These are phyloP conservation scores for Rhexocercosporidium sp. DNA, from an alignment of 2,329 filamentous ascomycete species.

Conservation along the genomic window DNA sequence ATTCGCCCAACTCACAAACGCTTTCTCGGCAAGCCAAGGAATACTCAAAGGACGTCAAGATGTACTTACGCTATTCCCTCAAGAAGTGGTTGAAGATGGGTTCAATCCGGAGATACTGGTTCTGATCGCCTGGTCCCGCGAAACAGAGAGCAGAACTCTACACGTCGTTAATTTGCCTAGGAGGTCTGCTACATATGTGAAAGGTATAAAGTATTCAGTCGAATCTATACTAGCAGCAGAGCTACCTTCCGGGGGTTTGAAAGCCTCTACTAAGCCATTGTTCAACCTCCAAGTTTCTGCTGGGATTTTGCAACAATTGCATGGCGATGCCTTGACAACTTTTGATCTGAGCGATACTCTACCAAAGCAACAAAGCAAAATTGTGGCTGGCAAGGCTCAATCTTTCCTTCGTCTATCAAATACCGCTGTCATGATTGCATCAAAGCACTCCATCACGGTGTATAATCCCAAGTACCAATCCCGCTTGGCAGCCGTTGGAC, in stretches of 20 bases:
- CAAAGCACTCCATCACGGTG: slow-evolving; percentile 59
- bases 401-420: slow-evolving; percentile 72
- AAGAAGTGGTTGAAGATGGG: slow-evolving; percentile 49
- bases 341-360: slow-evolving; percentile 69
- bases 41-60: slow-evolving; percentile 58
- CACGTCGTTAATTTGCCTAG: slow-evolving; percentile 41
- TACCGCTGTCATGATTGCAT: slow-evolving; percentile 68
- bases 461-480: slow-evolving; percentile 73
- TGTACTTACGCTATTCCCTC: slow-evolving; percentile 56
- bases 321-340: slow-evolving; percentile 57
- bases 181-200: slow-evolving; percentile 26
- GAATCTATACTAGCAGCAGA: slow-evolving; percentile 37
- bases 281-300: slow-evolving; percentile 67
- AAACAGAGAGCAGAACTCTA: slow-evolving; percentile 30
- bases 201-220: slow-evolving; percentile 36
- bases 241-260: slow-evolving; percentile 26
- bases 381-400: slow-evolving; percentile 56
- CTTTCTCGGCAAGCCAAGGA: slow-evolving; percentile 40
- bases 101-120: slow-evolving; percentile 59
- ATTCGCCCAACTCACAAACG: slow-evolving; percentile 42
- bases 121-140: slow-evolving; percentile 44
- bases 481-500: slow-evolving; percentile 48
- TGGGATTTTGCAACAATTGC: slow-evolving; percentile 67
- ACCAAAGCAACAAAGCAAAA: slow-evolving; percentile 62
- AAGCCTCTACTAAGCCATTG: slow-evolving; percentile 18